Evolutionary conservation across 768 basidiomycete genomes (phyloP).

Genomic region (Mycena floridula): DNA sequence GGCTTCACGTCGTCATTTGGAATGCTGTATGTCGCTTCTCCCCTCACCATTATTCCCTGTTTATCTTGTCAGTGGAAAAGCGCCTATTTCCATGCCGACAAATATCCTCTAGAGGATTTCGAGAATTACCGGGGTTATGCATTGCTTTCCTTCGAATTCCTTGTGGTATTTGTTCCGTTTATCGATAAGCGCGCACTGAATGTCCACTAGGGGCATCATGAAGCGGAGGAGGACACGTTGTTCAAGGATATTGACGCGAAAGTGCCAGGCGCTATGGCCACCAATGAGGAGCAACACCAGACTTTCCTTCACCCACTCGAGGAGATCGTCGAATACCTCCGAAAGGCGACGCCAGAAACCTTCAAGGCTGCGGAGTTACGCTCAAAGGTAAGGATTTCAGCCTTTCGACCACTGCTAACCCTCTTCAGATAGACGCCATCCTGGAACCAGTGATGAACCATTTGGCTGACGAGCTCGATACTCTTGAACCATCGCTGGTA

Average conservation of each 20-base stretch:
- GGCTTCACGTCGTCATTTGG: slow-evolving; percentile 10
- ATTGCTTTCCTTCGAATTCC: slow-evolving; percentile 1
- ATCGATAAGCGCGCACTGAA: not conserved
- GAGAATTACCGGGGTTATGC: slow-evolving; percentile 7
- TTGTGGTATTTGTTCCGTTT: slow-evolving; percentile 1
- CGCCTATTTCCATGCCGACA: slow-evolving; percentile 10
- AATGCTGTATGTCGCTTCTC: slow-evolving; percentile 3
- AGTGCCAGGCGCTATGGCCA: slow-evolving; percentile 5
- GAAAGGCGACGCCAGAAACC: not conserved
- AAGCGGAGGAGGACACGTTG: slow-evolving; percentile 6
- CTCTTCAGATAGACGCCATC: slow-evolving; percentile 3
- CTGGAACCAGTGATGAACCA: slow-evolving; percentile 7
- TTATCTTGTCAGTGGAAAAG: slow-evolving; percentile 7
- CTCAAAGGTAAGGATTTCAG: not conserved
- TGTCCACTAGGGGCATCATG: slow-evolving; percentile 5
- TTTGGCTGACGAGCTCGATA: slow-evolving; percentile 8
- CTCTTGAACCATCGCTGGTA: slow-evolving; percentile 4
- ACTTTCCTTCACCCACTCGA: slow-evolving; percentile 5
- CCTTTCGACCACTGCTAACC: not conserved
- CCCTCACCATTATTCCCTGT: not conserved
- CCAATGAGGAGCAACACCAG: slow-evolving; percentile 10
- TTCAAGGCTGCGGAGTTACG: slow-evolving; percentile 2
- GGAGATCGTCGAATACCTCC: slow-evolving; percentile 5
- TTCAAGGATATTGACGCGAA: slow-evolving; percentile 7
- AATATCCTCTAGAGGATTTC: slow-evolving; percentile 6